Base-by-base conservation (phyloP, 2,329 filamentous ascomycete species). In the Epichloe festucae region DNA sequence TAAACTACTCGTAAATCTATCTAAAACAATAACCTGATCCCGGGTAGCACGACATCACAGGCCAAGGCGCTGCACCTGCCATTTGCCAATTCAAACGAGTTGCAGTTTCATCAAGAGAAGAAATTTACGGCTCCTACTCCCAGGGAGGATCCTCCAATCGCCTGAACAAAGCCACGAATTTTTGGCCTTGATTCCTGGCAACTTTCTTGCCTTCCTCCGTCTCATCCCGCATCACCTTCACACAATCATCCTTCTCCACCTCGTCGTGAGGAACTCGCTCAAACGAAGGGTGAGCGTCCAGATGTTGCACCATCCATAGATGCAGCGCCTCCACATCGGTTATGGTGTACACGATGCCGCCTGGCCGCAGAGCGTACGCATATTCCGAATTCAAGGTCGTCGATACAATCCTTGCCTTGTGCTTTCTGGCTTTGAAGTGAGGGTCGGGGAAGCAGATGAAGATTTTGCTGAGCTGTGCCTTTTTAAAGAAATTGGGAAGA, bases 201-300 rank as follows among this genome's bases (percentile, higher is more conserved):
- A 98, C 93, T 72, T 98, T 98, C 74, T 95, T 96, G 36, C 90
- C 89, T 72, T 98, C 94, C 67, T 98, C 93, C 3, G 94, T 98
- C 70, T 93, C 89, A 38, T 76, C 78, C 62, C 72, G 76, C 87
- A 93, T 94, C 50, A 86, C 74, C 52, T 70, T 70, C 6, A 91
- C 85, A 63, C 85, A 89, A 56, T 80, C 75, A 64, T 91, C 85
- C 34, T 70, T 73, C 53, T 84, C 80, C 59, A 81, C 75, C 55
- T 88, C 85, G 55, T 81, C 79, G 54, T 82, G 79, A 0, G 75
- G 60, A 4, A 96, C 74, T 55, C 88, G 75, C 70, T 89, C 85
- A 67, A 95, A 97, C 46, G 86, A 78, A 15, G 81, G 82, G 64
- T 90, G 86, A 31, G 76, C 78, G 52, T 85, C 80, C 59, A 97